Base-by-base conservation (phyloP, 257 asterid species). In the Schizonepeta tenuifolia region DNA sequence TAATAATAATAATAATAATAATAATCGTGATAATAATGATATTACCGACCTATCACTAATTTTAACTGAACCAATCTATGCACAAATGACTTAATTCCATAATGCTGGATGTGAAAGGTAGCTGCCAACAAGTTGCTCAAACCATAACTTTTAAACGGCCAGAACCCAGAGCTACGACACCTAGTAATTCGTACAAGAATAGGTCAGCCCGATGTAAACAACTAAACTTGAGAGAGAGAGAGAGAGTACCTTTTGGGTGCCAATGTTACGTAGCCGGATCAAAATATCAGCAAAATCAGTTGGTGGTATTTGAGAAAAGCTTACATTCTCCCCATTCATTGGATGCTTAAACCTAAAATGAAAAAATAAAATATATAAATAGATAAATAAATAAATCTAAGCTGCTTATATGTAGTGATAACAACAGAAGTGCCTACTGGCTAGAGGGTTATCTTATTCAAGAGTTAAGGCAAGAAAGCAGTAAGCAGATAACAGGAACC, bases 251-350 rank as follows among this genome's bases (percentile, higher is more conserved):
- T 90, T 88, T 65, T 88, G 77, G 36, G 83, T 9, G 71, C 76
- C 80, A 76, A 90, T 81, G 49, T 58, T 71, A 14, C 96, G 97
- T 62, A 94, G 88, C 60, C 67, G 84, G 51, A 73, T 76, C 78
- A 94, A 77, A 69, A 80, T 74, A 77, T 83, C 88, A 0, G 95
- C 84, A 81, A 94, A 91, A 88, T 94, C 98, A 36, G 78, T 44
- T 5, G 99, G 97, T 0, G 99, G 99, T 60, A 81, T 65, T 86
- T 78, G 90, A 57, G 95, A 81, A 80, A 94, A 90, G 10, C 82
- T 80, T 47, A 91, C 28, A 76, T 78, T 78, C 76, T 91, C 87
- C 17, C 86, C 89, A 1, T 92, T 87, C 47, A 69, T 71, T 56
- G 99, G 99, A 82, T 94, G 98, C 69, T 21, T 75, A 71, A 94